phyloP scores from a whole-genome alignment of 148 eudicot species.

The Chenopodium album region DNA sequence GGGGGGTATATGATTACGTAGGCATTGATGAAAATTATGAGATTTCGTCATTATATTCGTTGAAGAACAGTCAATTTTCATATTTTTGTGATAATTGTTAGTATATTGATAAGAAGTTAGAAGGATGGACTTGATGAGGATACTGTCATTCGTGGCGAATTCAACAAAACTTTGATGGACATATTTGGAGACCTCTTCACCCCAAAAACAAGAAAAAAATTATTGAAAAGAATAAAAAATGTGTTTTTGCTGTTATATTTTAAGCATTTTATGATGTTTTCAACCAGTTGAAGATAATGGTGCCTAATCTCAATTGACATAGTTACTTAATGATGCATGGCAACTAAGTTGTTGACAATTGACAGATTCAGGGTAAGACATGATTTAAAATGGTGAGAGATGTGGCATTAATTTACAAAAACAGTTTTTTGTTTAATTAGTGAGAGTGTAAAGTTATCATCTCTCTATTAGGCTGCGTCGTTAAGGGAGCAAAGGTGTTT shows the following conservation, averaged over 20 bases:
- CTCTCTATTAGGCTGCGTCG: background rate
- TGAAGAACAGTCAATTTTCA: conserved; percentile 16
- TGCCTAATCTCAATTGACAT: conserved; percentile 6
- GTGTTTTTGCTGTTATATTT: background rate
- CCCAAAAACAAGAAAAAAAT: background rate
- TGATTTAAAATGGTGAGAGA: conserved; percentile 16
- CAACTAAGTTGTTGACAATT: conserved; percentile 18
- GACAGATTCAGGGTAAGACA: conserved; percentile 15
- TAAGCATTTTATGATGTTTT: conserved; percentile 9
- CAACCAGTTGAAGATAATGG: conserved; percentile 13
- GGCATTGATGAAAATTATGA: background rate
- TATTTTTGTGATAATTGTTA: background rate
- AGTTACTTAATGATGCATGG: conserved; percentile 11
- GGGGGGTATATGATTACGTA: background rate
- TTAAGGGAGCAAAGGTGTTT: background rate
- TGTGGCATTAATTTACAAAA: conserved; percentile 9
- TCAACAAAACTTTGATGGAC: background rate
- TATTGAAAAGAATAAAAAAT: background rate
- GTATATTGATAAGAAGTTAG: background rate
- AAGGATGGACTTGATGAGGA: background rate
- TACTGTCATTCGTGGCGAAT: conserved; percentile 7
- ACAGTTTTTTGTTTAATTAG: background rate
- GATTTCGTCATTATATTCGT: conserved; percentile 5
- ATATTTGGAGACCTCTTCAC: background rate
- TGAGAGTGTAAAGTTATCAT: conserved; percentile 12